Evolutionary conservation across 495 filamentous ascomycete genomes (phyloP).

Genomic region (Trichocladium antarcticum): DNA sequence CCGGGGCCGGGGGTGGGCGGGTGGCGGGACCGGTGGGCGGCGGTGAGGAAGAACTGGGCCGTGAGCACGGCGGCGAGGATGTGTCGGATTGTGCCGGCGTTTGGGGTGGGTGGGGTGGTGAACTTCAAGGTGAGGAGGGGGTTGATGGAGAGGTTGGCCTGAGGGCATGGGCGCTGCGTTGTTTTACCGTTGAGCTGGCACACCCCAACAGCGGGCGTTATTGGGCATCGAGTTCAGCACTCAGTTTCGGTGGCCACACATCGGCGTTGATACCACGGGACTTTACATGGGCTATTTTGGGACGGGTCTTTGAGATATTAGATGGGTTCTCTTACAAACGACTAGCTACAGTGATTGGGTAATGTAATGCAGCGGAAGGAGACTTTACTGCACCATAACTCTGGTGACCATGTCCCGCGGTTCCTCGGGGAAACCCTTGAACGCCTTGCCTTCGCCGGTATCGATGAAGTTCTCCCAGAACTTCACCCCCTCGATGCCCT

Average conservation of each 20-base stretch:
- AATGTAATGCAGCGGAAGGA: slow-evolving; percentile 32
- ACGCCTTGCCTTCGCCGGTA: slow-evolving; percentile 27
- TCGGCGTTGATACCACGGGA: slow-evolving; percentile 7
- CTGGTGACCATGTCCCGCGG: slow-evolving; percentile 21
- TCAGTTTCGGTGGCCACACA: background rate
- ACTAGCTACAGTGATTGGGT: background rate
- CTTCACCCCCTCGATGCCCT: slow-evolving; percentile 66
- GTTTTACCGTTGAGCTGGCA: too few species aligned
- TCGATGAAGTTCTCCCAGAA: slow-evolving; percentile 69
- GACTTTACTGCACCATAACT: slow-evolving; percentile 26
- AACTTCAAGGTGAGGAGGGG: slow-evolving; percentile 60
- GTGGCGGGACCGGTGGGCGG: slow-evolving; percentile 48
- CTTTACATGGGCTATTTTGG: too few species aligned
- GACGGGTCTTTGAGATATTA: too few species aligned
- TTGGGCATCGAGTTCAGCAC: background rate
- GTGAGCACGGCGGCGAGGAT: slow-evolving; percentile 70
- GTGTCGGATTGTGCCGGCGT: slow-evolving; percentile 85
- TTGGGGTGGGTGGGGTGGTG: slow-evolving; percentile 84
- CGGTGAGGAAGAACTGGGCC: slow-evolving; percentile 65
- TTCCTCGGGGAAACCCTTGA: slow-evolving; percentile 15
- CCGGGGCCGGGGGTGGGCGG: slow-evolving; percentile 29
- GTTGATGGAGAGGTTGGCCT: slow-evolving; percentile 35
- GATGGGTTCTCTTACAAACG: too few species aligned
- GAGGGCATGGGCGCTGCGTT: background rate
- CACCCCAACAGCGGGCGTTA: background rate